Evolutionary conservation across 148 eudicot genomes (phyloP).

Genomic region (Rhododendron ferrugineum): DNA sequence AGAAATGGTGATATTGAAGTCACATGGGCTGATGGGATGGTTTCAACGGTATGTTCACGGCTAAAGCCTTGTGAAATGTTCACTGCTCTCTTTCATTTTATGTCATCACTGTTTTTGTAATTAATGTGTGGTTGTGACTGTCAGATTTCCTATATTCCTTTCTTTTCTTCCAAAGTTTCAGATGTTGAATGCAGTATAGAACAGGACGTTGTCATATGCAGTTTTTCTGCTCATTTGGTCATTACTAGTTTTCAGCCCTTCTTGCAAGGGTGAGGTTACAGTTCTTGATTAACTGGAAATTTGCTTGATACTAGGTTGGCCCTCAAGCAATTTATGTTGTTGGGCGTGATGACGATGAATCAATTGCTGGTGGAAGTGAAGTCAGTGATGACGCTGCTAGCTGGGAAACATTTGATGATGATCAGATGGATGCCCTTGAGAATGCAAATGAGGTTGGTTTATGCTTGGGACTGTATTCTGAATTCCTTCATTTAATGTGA

Average conservation of each 20-base stretch:
- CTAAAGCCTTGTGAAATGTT: neutral
- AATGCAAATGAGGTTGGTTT: slow-evolving; percentile 43
- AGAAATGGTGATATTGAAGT: slow-evolving; percentile 96
- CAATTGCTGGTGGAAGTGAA: slow-evolving; percentile 79
- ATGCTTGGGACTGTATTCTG: neutral
- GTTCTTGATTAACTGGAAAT: slow-evolving; percentile 27
- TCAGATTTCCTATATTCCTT: neutral
- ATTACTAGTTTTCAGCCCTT: neutral
- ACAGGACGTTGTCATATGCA: neutral
- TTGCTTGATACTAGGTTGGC: slow-evolving; percentile 68
- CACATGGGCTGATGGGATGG: slow-evolving; percentile 97
- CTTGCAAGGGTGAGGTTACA: slow-evolving; percentile 4
- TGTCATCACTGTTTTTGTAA: neutral
- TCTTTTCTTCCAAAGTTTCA: neutral
- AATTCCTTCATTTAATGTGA: neutral
- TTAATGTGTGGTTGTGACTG: neutral
- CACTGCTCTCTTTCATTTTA: slow-evolving; percentile 9
- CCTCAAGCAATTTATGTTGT: slow-evolving; percentile 99
- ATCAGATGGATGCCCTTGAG: slow-evolving; percentile 52
- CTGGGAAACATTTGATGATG: slow-evolving; percentile 99
- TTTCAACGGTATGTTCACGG: slow-evolving; percentile 56
- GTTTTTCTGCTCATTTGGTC: neutral
- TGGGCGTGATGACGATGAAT: slow-evolving; percentile 93
- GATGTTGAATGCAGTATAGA: neutral
- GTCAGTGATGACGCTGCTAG: slow-evolving; percentile 80